Evolutionary conservation across 2,329 filamentous ascomycete species (phyloP).

Genomic region (Fusarium citri): DNA sequence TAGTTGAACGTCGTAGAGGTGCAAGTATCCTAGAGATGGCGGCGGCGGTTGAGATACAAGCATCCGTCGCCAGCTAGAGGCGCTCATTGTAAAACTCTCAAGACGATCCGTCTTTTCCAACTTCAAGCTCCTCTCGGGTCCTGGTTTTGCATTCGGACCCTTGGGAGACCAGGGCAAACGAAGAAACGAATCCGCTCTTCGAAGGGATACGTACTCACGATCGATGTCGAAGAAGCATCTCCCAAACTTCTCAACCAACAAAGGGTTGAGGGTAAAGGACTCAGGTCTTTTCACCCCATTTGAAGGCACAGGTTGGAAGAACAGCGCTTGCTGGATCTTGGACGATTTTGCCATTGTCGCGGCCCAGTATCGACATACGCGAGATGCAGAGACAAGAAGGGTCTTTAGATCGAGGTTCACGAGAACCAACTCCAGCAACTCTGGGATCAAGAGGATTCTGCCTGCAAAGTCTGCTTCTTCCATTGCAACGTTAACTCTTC

Average conservation of each 20-base stretch:
- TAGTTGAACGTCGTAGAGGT: constrained; percentile 13
- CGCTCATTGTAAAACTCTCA: constrained; percentile 22
- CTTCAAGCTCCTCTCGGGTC: constrained; percentile 5
- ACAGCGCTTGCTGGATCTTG: constrained; percentile 26
- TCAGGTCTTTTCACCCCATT: background rate
- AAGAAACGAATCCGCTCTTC: constrained; percentile 35
- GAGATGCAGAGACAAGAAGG: constrained; percentile 42
- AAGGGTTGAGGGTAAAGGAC: constrained; percentile 20
- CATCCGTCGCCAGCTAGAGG: constrained; percentile 42
- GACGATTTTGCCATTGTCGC: constrained; percentile 18
- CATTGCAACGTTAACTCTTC: background rate
- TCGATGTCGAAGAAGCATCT: constrained; percentile 35
- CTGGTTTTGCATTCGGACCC: background rate
- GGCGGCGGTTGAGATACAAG: constrained; percentile 43
- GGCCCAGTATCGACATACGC: constrained; percentile 43
- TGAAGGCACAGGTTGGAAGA: constrained; percentile 19
- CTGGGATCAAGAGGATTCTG: constrained; percentile 23
- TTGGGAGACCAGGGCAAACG: constrained; percentile 35
- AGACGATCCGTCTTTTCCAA: constrained; percentile 21
- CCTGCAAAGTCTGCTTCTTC: background rate
- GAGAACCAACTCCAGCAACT: constrained; percentile 47
- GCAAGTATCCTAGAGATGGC: constrained; percentile 32
- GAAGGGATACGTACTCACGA: constrained; percentile 12
- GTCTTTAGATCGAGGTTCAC: constrained; percentile 43
- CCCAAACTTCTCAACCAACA: constrained; percentile 37